These are phyloP conservation scores for Glycine latifolia DNA, from an alignment of 306 rosid genomes.

Conservation along the genomic window DNA sequence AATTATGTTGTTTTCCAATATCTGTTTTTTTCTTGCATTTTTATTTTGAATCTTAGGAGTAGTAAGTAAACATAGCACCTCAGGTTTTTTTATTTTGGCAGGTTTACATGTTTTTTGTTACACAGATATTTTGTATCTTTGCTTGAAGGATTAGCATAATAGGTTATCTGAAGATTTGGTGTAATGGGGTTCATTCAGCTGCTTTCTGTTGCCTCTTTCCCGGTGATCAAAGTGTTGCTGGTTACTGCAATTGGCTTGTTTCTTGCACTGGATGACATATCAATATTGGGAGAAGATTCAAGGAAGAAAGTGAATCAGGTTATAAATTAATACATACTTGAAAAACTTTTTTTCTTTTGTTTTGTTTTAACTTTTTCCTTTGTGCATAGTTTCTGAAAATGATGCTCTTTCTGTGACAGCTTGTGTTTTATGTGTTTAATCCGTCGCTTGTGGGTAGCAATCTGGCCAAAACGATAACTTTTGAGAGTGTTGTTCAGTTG, in stretches of 20 bases:
- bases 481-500: conserved; percentile 50
- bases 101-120: not conserved
- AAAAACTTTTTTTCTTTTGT: not conserved
- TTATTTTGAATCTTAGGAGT: not conserved
- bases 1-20: not conserved
- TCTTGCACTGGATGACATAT: conserved; percentile 55
- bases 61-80: not conserved
- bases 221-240: conserved; percentile 57
- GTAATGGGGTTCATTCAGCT: conserved; percentile 58
- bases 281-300: conserved; percentile 57
- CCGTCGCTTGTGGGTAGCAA: conserved; percentile 59
- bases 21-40: not conserved
- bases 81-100: not conserved
- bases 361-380: too few relatives aligned
- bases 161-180: conserved; percentile 30
- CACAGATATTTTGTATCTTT: not conserved
- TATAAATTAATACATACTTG: not conserved
- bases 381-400: not conserved
- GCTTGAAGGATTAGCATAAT: conserved; percentile 24
- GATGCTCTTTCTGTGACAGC: conserved; percentile 48
- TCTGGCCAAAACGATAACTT: conserved; percentile 58
- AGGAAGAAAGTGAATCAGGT: conserved; percentile 60
- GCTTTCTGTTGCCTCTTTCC: conserved; percentile 56
- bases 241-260: conserved; percentile 56
- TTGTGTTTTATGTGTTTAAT: conserved; percentile 68